Percentiles rank a stretch among this genome's conserved stretches.
Evolutionary conservation across 306 rosid genomes (phyloP).

Genomic region (Quercus ilex): DNA sequence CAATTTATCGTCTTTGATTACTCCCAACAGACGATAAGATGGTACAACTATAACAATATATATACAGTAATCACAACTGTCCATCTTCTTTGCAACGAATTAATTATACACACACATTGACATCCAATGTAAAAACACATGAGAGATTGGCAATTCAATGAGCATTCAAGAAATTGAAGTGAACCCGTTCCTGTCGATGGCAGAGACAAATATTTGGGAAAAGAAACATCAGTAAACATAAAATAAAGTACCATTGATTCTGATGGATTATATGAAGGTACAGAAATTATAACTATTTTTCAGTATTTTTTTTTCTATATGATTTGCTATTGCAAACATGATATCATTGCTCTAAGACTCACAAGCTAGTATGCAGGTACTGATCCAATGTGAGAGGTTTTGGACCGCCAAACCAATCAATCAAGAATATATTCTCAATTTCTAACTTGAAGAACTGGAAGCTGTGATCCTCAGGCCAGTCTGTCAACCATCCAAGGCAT

Average conservation of each 20-base stretch:
- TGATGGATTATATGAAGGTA: background rate
- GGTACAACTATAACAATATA: no score
- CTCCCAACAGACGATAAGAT: no score
- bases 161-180: conserved; percentile 22
- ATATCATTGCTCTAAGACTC: conserved; percentile 20
- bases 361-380: conserved; percentile 53
- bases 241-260: background rate
- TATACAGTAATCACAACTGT: conserved; percentile 3
- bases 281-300: background rate
- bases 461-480: conserved; percentile 68
- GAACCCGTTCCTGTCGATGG: conserved; percentile 35
- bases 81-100: conserved; percentile 11
- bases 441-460: conserved; percentile 71
- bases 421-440: conserved; percentile 68
- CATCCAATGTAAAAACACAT: background rate
- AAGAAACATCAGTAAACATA: conserved; percentile 1
- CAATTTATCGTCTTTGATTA: no score
- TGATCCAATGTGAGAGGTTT: conserved; percentile 70
- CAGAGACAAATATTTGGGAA: background rate
- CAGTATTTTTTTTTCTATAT: background rate
- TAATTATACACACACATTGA: conserved; percentile 10
- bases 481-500: conserved; percentile 36
- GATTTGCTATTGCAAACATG: background rate
- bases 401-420: conserved; percentile 84
- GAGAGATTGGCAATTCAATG: conserved; percentile 4